Base-by-base conservation (phyloP, 805 yeast species). In the Sugiyamaella lignohabitans region DNA sequence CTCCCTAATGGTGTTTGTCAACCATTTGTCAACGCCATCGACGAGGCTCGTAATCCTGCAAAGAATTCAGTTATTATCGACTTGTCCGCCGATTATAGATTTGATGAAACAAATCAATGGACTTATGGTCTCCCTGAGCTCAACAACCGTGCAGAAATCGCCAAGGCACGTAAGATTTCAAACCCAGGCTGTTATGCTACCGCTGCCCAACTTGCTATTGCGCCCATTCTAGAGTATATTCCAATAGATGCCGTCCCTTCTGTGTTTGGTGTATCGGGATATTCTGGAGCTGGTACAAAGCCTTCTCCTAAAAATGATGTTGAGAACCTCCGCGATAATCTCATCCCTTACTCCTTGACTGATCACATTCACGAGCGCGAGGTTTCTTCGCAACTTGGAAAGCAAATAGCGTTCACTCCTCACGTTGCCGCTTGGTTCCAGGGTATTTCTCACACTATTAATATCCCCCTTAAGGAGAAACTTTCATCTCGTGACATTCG, bases 171-270 rank as follows among this genome's bases (percentile, higher is more conserved):
- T 59, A 86, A 84, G 63, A 85, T 93, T 52, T 82, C 97, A 3
- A 93, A 93, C 69, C 99, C 99, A 2, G 99, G 98, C 41, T 93
- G 99, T 73, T 93, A 89, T 64, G 97, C 98, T n/a, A 93, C 99
- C 40, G 97, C 94, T 49, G 93, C 97, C 11, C 98, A 93, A 72
- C 68, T 88, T 21, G 89, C 95, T 11, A 82, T 93, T 62, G 81
- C 91, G 41, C 99, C 98, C 30, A 71, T 93, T 58, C 67, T 75
- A n/a, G 62, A 59, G 20, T 78, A 80, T 42, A 77, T 77, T 59
- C 72, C 80, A 36, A 51, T 52, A 22, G 68, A 71, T 11, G 93
- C 93, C 30, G 71, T 75, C 23, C 98, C 99, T 43, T 72, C 87
- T 2, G 74, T 91, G 10, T 93, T 93, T 63, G 98, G 98, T 62